These are phyloP conservation scores for Phytophthora chlamydospora DNA, from an alignment of 352 stramenopile genomes.

Conservation along the genomic window DNA sequence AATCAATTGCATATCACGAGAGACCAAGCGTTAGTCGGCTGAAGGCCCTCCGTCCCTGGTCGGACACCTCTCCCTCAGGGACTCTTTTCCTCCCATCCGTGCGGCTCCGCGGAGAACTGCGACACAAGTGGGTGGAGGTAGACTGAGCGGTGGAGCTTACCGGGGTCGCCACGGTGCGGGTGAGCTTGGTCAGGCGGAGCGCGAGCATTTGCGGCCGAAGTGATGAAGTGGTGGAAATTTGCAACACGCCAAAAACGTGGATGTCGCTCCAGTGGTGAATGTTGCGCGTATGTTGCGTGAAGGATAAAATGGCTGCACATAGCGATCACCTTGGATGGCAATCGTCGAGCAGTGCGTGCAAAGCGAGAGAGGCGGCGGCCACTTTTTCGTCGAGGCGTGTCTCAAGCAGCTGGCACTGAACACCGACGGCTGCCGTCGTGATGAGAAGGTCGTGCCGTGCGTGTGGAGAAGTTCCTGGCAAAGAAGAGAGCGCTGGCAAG, in stretches of 20 bases:
- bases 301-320: background rate
- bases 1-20: conserved; percentile 3
- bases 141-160: conserved; percentile 16
- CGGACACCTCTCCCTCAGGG: background rate
- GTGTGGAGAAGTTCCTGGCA: background rate
- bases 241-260: background rate
- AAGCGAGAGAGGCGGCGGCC: conserved; percentile 1
- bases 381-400: conserved; percentile 11
- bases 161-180: conserved; percentile 24
- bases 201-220: conserved; percentile 34
- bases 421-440: conserved; percentile 7
- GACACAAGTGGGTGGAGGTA: background rate
- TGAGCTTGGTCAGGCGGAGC: conserved; percentile 32
- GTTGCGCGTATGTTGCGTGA: no score
- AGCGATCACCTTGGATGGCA: no score
- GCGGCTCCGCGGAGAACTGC: background rate
- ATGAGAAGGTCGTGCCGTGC: background rate
- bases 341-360: no score
- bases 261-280: no score
- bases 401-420: conserved; percentile 24
- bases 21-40: conserved; percentile 15
- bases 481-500: background rate
- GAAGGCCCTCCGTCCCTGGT: conserved; percentile 1
- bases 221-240: conserved; percentile 3
- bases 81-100: background rate